A percentile compares a stretch with the other conserved stretches of the same genome.
Evolutionary conservation across 2,329 filamentous ascomycete genomes (phyloP).

Genomic region (Trichoderma lentiforme): DNA sequence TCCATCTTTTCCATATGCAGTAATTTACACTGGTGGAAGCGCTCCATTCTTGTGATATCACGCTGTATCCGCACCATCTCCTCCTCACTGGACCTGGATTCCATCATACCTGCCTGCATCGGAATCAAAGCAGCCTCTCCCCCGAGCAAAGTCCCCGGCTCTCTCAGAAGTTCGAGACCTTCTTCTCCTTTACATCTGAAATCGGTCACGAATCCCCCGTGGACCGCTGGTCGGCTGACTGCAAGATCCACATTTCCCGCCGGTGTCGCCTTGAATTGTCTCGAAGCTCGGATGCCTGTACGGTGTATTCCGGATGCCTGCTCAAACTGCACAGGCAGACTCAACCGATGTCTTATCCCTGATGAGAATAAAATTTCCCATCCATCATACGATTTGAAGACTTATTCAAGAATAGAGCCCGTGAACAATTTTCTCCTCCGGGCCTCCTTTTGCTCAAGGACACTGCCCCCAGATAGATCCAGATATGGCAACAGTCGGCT

Average conservation of each 20-base stretch:
- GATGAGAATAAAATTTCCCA: background rate
- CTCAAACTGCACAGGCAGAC: background rate
- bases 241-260: conserved; percentile 12
- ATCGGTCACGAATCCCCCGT: background rate
- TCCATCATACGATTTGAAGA: background rate
- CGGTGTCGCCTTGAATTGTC: conserved; percentile 10
- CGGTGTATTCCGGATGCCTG: background rate
- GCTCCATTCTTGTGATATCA: background rate
- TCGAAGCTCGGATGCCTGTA: background rate
- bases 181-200: background rate
- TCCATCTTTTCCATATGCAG: background rate
- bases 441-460: background rate
- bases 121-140: background rate
- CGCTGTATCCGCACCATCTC: background rate
- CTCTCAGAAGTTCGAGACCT: background rate
- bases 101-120: background rate
- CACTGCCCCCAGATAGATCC: background rate
- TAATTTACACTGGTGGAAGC: background rate
- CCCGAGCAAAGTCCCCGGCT: background rate
- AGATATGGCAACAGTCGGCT: background rate
- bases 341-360: too few species aligned
- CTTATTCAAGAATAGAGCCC: background rate
- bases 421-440: background rate
- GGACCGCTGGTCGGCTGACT: conserved; percentile 10
- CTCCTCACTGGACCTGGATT: background rate